A percentile compares a stretch with the other conserved stretches of the same genome.
Evolutionary conservation across 305 asterid genomes (phyloP).

Genomic region (Caryopteris hybrid): DNA sequence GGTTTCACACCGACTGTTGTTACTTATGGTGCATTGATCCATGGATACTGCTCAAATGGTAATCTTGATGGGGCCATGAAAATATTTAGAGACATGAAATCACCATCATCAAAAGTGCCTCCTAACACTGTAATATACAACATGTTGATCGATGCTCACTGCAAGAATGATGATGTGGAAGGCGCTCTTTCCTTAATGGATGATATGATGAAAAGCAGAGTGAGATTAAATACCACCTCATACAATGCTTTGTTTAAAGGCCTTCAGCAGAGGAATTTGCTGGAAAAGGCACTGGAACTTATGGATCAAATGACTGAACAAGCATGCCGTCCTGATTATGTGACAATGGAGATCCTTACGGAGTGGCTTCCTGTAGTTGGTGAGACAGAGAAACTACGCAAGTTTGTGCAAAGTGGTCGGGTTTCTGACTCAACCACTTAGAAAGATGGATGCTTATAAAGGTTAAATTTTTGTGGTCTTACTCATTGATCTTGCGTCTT

Average conservation of each 20-base stretch:
- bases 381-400: constrained; percentile 47
- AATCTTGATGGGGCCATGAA: constrained; percentile 60
- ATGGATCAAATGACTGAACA: constrained; percentile 76
- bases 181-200: constrained; percentile 56
- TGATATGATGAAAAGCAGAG: constrained; percentile 60
- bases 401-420: constrained; percentile 45
- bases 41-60: constrained; percentile 52
- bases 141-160: constrained; percentile 53
- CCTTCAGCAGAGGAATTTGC: constrained; percentile 47
- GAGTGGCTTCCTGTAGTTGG: constrained; percentile 81
- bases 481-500: background rate
- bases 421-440: constrained; percentile 35
- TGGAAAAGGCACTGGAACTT: constrained; percentile 49
- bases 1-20: constrained; percentile 62
- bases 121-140: constrained; percentile 74
- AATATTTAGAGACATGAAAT: constrained; percentile 47
- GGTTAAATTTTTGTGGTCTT: background rate
- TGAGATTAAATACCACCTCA: constrained; percentile 60
- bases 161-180: constrained; percentile 69
- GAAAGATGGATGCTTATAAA: background rate
- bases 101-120: constrained; percentile 36
- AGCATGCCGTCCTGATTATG: constrained; percentile 66
- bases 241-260: constrained; percentile 77
- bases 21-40: constrained; percentile 74
- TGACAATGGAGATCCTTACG: constrained; percentile 72